Base-by-base conservation (phyloP, 345 rosid genomes). In the Passiflora organensis region DNA sequence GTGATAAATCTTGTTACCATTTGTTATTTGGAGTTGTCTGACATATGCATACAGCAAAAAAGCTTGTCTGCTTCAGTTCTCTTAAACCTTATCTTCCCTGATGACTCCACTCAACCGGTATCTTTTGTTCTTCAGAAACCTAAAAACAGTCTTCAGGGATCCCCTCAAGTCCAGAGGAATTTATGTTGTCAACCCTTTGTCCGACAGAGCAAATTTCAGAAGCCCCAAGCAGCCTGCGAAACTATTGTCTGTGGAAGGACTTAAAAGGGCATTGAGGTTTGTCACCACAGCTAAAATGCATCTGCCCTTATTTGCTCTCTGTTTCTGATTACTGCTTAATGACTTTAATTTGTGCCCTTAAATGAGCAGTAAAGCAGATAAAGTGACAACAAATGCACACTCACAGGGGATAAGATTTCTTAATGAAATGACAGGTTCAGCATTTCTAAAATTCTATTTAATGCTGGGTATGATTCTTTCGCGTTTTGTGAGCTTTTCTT, bases 361-460 rank as follows among this genome's bases (percentile, higher is more conserved):
- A 61, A 64, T 56, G 28, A 61, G 62, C 84, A 91, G 96, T 56
- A 83, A 82, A 12, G 95, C 87, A 20, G 88, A 79, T 68, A 84
- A 84, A 75, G 96, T 89, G 77, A 93, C 94, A 16, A 84, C 96
- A 59, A 86, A 79, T 55, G 34, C 75, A 57, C 78, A 82, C 70
- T 89, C 96, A 16, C 99, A 93, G 59, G 99, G 99, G 48, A 71
- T 93, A 66, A 81, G 95, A 62, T 86, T 86, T 75, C 94, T 91
- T 44, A 84, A 74, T 56, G 84, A 87, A 73, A 74, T 88, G 55
- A 75, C 93, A 78, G 86, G 96, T 91, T 58, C 53, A 49, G 25
- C 11, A 64, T 46, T 37, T 37, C 21, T 43, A 16, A 8, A 28
- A 14, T n/a, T 54, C 38, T 37, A 39, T 17, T 15, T 13, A 2